A percentile compares a stretch with the other conserved stretches of the same genome.
phyloP scores from a whole-genome alignment of 345 rosid species.

The Populus alba region DNA sequence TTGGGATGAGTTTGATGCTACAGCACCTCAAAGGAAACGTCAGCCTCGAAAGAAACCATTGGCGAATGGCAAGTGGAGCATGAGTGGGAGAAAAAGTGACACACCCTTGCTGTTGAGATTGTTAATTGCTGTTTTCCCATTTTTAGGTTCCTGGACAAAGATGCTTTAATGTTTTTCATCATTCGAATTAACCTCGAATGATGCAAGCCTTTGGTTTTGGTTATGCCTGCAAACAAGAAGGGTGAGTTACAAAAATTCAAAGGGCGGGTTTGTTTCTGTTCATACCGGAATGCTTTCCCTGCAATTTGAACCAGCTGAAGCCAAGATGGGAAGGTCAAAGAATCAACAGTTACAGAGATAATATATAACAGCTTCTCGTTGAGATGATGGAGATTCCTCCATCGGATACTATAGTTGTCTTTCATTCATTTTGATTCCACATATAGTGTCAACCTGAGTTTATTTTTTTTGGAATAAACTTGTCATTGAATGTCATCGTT shows the following conservation, averaged over 20 bases:
- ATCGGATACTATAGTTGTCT: not conserved
- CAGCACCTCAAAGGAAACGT: slow-evolving; percentile 16
- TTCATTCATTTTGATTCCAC: not conserved
- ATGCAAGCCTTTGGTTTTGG: not conserved
- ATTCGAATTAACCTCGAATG: not conserved
- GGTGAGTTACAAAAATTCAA: not conserved
- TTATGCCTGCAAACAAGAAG: not conserved
- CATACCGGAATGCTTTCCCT: not conserved
- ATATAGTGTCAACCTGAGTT: not conserved
- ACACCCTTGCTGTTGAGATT: slow-evolving; percentile 53
- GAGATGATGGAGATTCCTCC: not conserved
- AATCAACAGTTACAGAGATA: not conserved
- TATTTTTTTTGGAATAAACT: no score
- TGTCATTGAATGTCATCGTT: not conserved
- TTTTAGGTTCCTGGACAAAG: slow-evolving; percentile 50
- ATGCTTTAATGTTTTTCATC: slow-evolving; percentile 34
- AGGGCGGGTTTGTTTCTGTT: not conserved
- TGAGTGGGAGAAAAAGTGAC: slow-evolving; percentile 22
- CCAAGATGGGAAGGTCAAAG: not conserved
- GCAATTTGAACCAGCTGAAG: not conserved
- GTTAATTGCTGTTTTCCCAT: slow-evolving; percentile 57
- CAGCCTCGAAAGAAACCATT: slow-evolving; percentile 5
- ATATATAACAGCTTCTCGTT: no score
- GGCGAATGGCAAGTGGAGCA: slow-evolving; percentile 29
- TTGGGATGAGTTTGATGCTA: slow-evolving; percentile 53